Evolutionary conservation across 768 basidiomycete genomes (phyloP), one percentile per base, ranked within the genome.

Genomic region (Suillus occidentalis): DNA sequence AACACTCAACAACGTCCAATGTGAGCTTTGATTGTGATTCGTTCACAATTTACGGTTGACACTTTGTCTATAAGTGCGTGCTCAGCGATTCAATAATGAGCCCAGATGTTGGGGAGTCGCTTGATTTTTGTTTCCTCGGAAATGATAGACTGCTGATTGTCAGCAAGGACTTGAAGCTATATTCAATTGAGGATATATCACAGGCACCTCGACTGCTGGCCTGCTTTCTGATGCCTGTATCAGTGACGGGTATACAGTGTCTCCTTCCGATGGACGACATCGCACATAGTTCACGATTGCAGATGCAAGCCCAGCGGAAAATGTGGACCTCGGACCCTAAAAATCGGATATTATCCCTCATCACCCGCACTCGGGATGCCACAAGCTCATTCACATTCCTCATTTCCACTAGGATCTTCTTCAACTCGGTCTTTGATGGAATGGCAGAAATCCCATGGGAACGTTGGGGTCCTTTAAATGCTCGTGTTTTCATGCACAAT

Each of bases 61-160:
- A 45, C 12, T 36, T 28, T 36, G 12, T 47, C 31, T 25, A 53
- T 28, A 10, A 63, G 62, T 43, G 62, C 22, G 28, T 63, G 6
- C 20, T 63, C 31, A 60, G 31, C 31, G 59, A 42, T n/a, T 22
- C 37, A 22, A 20, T 14, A 45, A 43, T 28, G 8, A 37, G 31
- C 22, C 25, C 28, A 20, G 42, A 42, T 14, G 5, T 31, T 1
- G 53, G 53, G 12, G 53, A 55, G 34, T 43, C 57, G 12, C 14
- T 47, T 10, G 58, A 60, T 49, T 64, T 64, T 49, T 61, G 45
- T 37, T 64, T 64, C 28, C 63, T 64, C 34, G 63, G 49, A 22
- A 61, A 57, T 10, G 57, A 64, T 28, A 59, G 43, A 36, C 34
- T 64, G 34, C 20, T 64, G 25, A 45, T 39, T 20, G 57, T 64